These are phyloP conservation scores for Alternaria sp. DNA, from an alignment of 2,329 filamentous ascomycete genomes.

Conservation along the genomic window DNA sequence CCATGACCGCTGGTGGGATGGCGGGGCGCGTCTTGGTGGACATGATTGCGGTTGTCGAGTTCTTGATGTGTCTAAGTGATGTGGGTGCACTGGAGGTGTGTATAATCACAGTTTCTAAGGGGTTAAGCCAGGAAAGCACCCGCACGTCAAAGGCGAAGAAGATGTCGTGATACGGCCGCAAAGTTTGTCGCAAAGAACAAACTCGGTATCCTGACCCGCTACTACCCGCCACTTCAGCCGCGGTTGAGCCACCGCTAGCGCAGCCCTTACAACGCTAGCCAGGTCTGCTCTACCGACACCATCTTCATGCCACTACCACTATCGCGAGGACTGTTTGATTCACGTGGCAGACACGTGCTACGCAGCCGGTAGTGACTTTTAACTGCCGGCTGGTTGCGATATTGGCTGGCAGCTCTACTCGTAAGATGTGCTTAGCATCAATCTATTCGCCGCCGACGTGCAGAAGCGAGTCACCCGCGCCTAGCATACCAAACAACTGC, in stretches of 20 bases:
- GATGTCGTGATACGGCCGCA: conserved; percentile 7
- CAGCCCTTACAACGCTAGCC: conserved; percentile 18
- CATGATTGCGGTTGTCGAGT: conserved; percentile 47
- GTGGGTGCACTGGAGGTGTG: not conserved
- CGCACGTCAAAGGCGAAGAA: conserved; percentile 11
- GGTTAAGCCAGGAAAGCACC: conserved; percentile 8
- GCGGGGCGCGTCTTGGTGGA: conserved; percentile 60
- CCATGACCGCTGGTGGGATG: conserved; percentile 64
- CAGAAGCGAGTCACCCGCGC: conserved; percentile 1
- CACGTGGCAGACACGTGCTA: conserved; percentile 4
- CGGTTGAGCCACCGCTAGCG: conserved; percentile 17
- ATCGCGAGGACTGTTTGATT: not conserved
- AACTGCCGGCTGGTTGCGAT: conserved; percentile 6
- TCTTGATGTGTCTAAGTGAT: not conserved
- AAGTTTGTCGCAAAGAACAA: conserved; percentile 26
- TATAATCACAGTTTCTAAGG: not conserved
- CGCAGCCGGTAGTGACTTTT: conserved; percentile 8
- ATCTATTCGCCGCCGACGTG: not conserved
- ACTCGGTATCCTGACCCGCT: conserved; percentile 23
- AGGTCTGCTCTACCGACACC: not conserved
- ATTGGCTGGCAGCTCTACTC: not conserved
- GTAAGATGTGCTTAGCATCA: not conserved
- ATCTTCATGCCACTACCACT: not conserved
- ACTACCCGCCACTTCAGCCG: conserved; percentile 27
- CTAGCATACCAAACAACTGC: not conserved